A percentile compares a stretch with the other conserved stretches of the same genome.
Evolutionary conservation across 495 filamentous ascomycete species (phyloP).

Genomic region (Aspergillus steynii): DNA sequence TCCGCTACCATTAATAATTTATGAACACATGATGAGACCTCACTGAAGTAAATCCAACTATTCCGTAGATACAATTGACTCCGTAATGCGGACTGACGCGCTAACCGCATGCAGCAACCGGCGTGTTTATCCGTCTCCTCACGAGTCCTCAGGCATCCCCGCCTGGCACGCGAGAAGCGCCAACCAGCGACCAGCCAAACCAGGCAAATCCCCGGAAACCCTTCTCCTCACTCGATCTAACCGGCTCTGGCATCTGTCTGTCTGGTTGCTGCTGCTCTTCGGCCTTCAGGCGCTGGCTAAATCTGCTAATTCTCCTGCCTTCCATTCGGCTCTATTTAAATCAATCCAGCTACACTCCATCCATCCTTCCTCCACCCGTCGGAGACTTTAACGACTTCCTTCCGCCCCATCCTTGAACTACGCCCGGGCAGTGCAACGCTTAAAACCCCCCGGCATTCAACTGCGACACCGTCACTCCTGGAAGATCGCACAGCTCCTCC

Average conservation of each 20-base stretch:
- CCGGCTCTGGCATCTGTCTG: background rate
- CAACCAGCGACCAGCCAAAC: slow-evolving; percentile 2
- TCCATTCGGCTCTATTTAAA: no score
- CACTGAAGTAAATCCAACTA: no score
- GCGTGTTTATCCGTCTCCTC: background rate
- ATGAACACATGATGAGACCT: background rate
- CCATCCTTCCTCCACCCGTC: background rate
- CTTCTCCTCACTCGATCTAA: slow-evolving; percentile 12
- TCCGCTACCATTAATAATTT: background rate
- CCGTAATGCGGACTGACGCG: no score
- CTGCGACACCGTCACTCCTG: background rate
- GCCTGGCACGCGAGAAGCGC: slow-evolving; percentile 7
- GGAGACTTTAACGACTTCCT: background rate
- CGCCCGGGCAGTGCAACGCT: background rate
- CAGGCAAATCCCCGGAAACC: slow-evolving; percentile 9
- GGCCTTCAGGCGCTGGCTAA: no score
- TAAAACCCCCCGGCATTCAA: background rate
- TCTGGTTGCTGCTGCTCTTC: background rate
- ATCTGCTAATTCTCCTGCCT: no score
- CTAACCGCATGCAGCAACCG: background rate
- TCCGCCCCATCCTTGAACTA: background rate
- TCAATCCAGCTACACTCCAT: no score
- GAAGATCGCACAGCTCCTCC: background rate
- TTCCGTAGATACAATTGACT: no score
- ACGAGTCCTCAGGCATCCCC: slow-evolving; percentile 5